Conservation (phyloP, 176 grass and related monocot genomes). For the Avena sativa region DNA sequence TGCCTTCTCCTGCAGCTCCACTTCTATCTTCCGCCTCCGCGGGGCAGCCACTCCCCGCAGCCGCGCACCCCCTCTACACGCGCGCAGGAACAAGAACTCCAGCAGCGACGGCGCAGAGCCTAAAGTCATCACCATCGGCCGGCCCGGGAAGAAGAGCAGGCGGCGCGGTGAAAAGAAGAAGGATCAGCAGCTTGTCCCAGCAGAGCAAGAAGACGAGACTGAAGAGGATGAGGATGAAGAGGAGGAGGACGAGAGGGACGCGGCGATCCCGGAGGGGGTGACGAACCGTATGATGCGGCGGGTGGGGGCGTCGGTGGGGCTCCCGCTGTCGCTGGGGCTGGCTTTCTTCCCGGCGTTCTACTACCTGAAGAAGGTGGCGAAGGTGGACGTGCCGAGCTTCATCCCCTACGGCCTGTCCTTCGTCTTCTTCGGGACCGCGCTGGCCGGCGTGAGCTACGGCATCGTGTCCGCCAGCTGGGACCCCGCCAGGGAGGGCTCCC, state of each 20-base stretch:
- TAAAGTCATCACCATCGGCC: slow-evolving; percentile 50
- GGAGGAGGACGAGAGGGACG: slow-evolving; percentile 44
- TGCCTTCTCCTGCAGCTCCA: slow-evolving; percentile 15
- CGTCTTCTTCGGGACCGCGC: slow-evolving; percentile 58
- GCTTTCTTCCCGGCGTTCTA: slow-evolving; percentile 92
- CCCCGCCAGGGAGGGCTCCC: slow-evolving; percentile 76
- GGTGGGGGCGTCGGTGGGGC: slow-evolving; percentile 54
- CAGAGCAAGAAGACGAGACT: rapidly evolving
- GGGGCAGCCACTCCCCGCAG: neutral
- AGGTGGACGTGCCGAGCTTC: slow-evolving; percentile 61
- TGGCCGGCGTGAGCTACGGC: slow-evolving; percentile 72
- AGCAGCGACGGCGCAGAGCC: slow-evolving; percentile 34
- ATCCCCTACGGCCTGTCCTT: slow-evolving; percentile 67
- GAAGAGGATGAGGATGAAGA: rapidly evolving
- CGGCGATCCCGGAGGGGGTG: slow-evolving; percentile 63
- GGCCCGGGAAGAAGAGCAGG: slow-evolving; percentile 39
- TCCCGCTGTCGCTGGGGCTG: slow-evolving; percentile 67
- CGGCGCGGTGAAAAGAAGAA: slow-evolving; percentile 25
- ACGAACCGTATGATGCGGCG: slow-evolving; percentile 63
- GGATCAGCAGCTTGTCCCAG: neutral
- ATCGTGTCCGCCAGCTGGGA: slow-evolving; percentile 98
- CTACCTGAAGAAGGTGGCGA: slow-evolving; percentile 84
- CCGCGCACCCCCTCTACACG: slow-evolving; percentile 22
- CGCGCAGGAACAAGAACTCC: slow-evolving; percentile 40
- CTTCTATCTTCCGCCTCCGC: neutral